A percentile compares a stretch with the other conserved stretches of the same genome.
Evolutionary conservation across 2,329 filamentous ascomycete species (phyloP).

Genomic region (Hypoxylon sp.): DNA sequence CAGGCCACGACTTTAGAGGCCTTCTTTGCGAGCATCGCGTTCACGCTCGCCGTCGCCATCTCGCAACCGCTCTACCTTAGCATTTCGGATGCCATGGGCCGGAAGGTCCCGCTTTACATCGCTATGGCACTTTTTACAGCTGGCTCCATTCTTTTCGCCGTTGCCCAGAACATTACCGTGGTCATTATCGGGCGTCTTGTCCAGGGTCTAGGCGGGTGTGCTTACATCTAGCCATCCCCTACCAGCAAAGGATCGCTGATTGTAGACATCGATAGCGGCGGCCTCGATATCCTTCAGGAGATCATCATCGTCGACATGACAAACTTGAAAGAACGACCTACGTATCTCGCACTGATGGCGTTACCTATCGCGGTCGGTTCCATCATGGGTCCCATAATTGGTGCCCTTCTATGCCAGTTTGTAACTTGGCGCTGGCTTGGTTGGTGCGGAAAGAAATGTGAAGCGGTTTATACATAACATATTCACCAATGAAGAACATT

Average conservation of each 20-base stretch:
- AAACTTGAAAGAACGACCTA: slow-evolving; percentile 53
- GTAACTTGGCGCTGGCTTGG: slow-evolving; percentile 75
- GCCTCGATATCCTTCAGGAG: slow-evolving; percentile 54
- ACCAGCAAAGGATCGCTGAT: too few relatives aligned
- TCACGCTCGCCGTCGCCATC: slow-evolving; percentile 41
- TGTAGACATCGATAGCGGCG: slow-evolving; percentile 43
- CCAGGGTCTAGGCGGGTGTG: slow-evolving; percentile 52
- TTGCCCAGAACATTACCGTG: slow-evolving; percentile 51
- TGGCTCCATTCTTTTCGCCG: slow-evolving; percentile 60
- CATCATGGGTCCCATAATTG: slow-evolving; percentile 65
- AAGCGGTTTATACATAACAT: too few relatives aligned
- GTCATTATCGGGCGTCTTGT: slow-evolving; percentile 56
- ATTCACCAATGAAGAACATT: too few relatives aligned
- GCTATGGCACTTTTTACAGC: slow-evolving; percentile 55
- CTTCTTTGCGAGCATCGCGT: slow-evolving; percentile 56
- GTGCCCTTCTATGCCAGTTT: slow-evolving; percentile 67
- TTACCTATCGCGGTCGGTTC: slow-evolving; percentile 64
- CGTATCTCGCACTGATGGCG: slow-evolving; percentile 50
- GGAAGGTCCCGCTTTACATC: slow-evolving; percentile 50
- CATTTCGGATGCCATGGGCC: slow-evolving; percentile 51
- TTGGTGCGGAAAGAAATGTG: slow-evolving; percentile 51
- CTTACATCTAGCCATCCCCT: too few relatives aligned
- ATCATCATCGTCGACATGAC: slow-evolving; percentile 58
- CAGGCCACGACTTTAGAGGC: slow-evolving; percentile 42
- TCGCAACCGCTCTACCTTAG: slow-evolving; percentile 46